Conservation (phyloP, 169 alveolate genomes). For the Neospora caninum region DNA sequence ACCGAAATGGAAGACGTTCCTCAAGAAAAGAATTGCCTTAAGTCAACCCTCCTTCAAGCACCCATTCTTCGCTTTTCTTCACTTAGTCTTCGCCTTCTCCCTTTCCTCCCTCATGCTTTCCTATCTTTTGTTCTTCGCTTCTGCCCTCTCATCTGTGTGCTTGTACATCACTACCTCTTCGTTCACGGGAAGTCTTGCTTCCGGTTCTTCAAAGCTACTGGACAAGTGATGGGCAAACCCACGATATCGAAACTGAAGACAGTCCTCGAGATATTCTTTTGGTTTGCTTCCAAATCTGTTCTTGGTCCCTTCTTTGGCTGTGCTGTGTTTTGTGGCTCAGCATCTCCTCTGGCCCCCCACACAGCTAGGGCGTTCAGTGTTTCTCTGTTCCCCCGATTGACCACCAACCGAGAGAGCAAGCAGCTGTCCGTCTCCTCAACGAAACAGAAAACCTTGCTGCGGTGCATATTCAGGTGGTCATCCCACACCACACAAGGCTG, state of each 20-base stretch:
- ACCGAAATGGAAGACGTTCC: too few species aligned
- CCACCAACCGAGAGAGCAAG: neutral
- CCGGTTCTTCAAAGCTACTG: neutral
- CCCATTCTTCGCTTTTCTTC: neutral
- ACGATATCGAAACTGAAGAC: neutral
- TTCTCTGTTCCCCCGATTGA: too few species aligned
- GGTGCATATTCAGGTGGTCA: neutral
- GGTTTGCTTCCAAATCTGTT: neutral
- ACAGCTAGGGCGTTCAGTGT: too few species aligned
- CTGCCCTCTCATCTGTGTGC: neutral
- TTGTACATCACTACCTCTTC: neutral
- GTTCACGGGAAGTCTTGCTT: neutral
- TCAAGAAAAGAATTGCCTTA: too few species aligned
- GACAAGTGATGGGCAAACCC: neutral
- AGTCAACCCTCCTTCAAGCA: too few species aligned
- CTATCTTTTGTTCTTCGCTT: neutral
- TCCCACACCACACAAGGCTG: neutral
- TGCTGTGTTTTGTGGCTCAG: too few species aligned
- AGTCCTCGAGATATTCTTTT: neutral
- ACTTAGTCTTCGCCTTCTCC: neutral
- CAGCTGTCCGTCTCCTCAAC: neutral
- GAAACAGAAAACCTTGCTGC: neutral
- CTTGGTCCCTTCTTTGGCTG: too few species aligned
- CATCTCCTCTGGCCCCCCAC: too few species aligned
- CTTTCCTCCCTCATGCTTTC: neutral